Conservation (phyloP, 352 stramenopile genomes). For the Elongisporangium anandrum region DNA sequence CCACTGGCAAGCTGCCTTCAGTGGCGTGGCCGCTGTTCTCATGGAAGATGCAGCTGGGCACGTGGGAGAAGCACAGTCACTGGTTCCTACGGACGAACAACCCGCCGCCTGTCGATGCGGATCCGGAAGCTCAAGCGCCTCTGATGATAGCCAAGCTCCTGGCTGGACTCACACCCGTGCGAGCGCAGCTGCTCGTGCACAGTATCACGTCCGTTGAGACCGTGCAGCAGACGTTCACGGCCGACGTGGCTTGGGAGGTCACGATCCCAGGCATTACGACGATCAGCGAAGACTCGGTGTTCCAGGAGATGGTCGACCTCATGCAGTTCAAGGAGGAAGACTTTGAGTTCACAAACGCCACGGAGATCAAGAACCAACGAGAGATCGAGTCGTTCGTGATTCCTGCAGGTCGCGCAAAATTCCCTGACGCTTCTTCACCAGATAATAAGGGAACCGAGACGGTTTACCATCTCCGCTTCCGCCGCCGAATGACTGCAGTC, state of each 20-base stretch:
- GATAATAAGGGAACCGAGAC: background rate
- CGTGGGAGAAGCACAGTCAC: conserved; percentile 15
- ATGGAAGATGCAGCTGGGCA: conserved; percentile 28
- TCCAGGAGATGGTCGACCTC: conserved; percentile 6
- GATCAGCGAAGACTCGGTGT: conserved; percentile 8
- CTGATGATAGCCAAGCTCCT: conserved; percentile 2
- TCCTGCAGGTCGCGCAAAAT: background rate
- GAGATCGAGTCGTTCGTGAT: conserved; percentile 4
- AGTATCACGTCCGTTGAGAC: conserved; percentile 15
- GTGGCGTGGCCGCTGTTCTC: conserved; percentile 13
- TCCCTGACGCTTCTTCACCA: conserved; percentile 2
- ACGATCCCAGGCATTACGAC: conserved; percentile 11
- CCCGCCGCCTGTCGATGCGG: background rate
- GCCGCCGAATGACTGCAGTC: conserved; percentile 14
- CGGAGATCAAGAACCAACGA: conserved; percentile 3
- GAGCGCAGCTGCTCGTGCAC: conserved; percentile 7
- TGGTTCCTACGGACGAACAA: conserved; percentile 21
- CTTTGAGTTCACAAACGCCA: conserved; percentile 14
- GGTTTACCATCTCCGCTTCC: conserved; percentile 12
- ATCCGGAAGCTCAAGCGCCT: no score
- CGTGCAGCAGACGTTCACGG: conserved; percentile 14
- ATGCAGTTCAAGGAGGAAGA: conserved; percentile 9
- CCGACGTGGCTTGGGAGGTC: conserved; percentile 19
- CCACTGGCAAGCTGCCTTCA: background rate
- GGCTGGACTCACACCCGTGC: conserved; percentile 6